These are phyloP conservation scores for Aspergillus novofumigatus DNA, from an alignment of 2,329 filamentous ascomycete genomes.

Conservation along the genomic window DNA sequence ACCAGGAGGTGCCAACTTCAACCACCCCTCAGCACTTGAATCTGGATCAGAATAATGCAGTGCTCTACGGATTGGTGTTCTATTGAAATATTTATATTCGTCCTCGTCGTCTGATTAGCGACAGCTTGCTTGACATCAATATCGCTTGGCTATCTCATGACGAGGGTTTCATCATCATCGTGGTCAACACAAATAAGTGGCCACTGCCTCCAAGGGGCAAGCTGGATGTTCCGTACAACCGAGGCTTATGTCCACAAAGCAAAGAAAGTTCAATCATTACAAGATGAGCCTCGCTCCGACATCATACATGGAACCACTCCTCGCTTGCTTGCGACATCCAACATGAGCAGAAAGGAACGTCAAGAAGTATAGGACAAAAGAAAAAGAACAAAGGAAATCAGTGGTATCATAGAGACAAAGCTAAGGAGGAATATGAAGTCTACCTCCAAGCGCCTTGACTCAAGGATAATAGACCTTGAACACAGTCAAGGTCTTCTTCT, in stretches of 20 bases:
- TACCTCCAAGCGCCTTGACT: conserved; percentile 88
- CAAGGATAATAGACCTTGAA: conserved; percentile 81
- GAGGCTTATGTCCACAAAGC: conserved; percentile 1
- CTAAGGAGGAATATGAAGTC: background rate
- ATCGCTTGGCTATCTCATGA: background rate
- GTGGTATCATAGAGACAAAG: conserved; percentile 8
- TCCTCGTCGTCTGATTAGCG: background rate
- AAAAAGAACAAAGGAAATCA: conserved; percentile 22
- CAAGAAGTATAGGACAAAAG: conserved; percentile 19
- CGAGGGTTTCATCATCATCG: conserved; percentile 9
- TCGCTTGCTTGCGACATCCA: conserved; percentile 27
- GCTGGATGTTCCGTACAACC: conserved; percentile 1
- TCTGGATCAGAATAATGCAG: background rate
- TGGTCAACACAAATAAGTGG: conserved; percentile 1
- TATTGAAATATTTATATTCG: background rate
- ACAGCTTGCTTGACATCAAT: background rate
- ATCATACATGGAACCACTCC: conserved; percentile 25
- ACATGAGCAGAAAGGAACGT: conserved; percentile 18
- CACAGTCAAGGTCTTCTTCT: conserved; percentile 78
- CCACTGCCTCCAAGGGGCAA: background rate
- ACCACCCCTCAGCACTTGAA: background rate
- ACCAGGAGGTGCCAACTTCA: background rate
- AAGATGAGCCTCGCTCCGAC: conserved; percentile 16
- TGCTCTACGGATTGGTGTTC: background rate
- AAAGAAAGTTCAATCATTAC: conserved; percentile 16